These are phyloP conservation scores for Letharia lupina DNA, from an alignment of 495 filamentous ascomycete species.

Conservation along the genomic window DNA sequence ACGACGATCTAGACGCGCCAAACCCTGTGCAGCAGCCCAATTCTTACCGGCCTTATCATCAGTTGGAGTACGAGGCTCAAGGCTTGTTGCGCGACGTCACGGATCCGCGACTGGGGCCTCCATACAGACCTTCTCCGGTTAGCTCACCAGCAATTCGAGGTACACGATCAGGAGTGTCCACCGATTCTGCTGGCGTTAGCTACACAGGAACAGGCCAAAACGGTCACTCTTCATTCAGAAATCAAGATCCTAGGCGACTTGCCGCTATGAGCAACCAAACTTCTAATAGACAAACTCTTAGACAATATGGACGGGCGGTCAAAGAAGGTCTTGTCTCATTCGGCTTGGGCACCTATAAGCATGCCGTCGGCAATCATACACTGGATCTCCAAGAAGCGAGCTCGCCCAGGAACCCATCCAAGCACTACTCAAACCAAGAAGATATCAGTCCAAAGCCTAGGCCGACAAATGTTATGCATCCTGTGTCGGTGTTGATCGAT, in stretches of 20 bases:
- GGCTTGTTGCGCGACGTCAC: not conserved
- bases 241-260: not conserved
- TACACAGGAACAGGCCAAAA: not conserved
- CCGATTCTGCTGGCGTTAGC: not conserved
- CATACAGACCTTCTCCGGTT: not conserved
- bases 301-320: not conserved
- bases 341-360: not conserved
- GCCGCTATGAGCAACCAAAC: not conserved
- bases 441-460: not conserved
- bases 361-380: not conserved
- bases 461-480: too few relatives aligned
- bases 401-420: not conserved
- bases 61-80: not conserved
- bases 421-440: not conserved
- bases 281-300: not conserved
- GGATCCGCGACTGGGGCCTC: not conserved
- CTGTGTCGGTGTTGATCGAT: not conserved
- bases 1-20: not conserved
- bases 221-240: not conserved
- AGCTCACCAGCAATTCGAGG: not conserved
- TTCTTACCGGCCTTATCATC: not conserved
- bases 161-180: not conserved
- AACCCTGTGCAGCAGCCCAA: not conserved
- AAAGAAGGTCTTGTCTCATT: not conserved
- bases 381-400: not conserved